Evolutionary conservation across 768 basidiomycete species (phyloP), one percentile per base, ranked within the genome.

Genomic region (Mycena alexandri): DNA sequence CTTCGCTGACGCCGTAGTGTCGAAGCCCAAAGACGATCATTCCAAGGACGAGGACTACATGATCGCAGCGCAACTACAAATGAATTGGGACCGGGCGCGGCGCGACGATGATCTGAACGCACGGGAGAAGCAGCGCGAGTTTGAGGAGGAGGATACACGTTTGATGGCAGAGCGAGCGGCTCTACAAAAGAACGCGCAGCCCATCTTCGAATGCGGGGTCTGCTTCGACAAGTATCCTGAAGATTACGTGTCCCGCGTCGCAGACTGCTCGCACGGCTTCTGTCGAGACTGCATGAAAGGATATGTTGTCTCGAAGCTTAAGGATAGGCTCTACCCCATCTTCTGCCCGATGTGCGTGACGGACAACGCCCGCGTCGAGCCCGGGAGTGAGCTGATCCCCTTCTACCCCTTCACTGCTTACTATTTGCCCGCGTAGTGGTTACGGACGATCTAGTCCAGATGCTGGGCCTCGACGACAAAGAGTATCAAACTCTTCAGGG

Each of bases 311-410:
- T 77, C 82, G 7, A 85, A 84, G 75, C 79, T 91, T 21, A 78
- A 79, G 17, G 86, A 88, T 42, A 82, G 82, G 58, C 82, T 82
- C 12, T 90, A 84, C 53, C 90, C 90, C 5, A 85, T 92, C 34
- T 72, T 84, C 14, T 92, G 90, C 74, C 91, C 90, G 1, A 71
- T 83, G 36, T 92, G 91, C 65, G 75, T 79, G 16, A 74, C 79
- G 17, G 73, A 76, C 34, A 72, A 68, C 12, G 64, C 74, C 16
- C 78, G 78, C n/a, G 75, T 76, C 50, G 77, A 83, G 82, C 74
- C 67, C 65, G 53, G 59, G 51, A 53, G 72, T 75, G 47, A 57
- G 70, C 68, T n/a, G 10, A 16, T 25, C 38, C 34, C 1, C 21
- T 9, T 5, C 42, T 21, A 25, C 42, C 33, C 79, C 81, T 70